Conservation (phyloP, 169 alveolate genomes). For the Plasmodium cynomolgi region DNA sequence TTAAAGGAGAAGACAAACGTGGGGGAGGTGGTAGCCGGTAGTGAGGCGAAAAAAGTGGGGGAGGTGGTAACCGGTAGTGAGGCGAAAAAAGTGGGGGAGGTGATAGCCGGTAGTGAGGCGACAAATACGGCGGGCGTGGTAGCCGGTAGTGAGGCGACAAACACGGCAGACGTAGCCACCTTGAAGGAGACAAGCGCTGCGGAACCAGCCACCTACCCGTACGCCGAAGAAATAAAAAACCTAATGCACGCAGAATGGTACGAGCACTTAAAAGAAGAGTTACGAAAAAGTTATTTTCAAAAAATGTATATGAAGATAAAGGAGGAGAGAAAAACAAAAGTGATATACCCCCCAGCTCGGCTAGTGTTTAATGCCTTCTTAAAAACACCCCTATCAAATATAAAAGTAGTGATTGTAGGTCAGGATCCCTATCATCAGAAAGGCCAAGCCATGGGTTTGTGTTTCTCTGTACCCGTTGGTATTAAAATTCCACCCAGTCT, state of each 20-base stretch:
- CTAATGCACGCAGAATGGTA: constrained; percentile 81
- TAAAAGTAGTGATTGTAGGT: constrained; percentile 98
- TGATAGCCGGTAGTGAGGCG: background rate
- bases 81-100: background rate
- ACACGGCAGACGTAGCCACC: background rate
- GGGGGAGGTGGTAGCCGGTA: background rate
- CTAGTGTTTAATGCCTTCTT: constrained; percentile 89
- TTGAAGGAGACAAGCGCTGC: background rate
- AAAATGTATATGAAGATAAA: constrained; percentile 82
- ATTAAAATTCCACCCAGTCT: constrained; percentile 97
- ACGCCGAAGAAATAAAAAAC: constrained; percentile 58
- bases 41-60: background rate
- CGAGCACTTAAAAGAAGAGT: constrained; percentile 80
- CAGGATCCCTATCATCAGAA: constrained; percentile 98
- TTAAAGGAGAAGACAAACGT: background rate
- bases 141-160: background rate
- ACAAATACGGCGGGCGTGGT: background rate
- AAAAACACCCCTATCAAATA: constrained; percentile 83
- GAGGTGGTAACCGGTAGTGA: background rate
- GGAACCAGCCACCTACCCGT: background rate
- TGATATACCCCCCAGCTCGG: constrained; percentile 89
- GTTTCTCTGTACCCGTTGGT: constrained; percentile 96
- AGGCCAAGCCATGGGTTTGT: constrained; percentile 98
- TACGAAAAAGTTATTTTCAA: constrained; percentile 83
- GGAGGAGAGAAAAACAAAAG: constrained; percentile 80